phyloP scores from a whole-genome alignment of 1,284 basidiomycete genomes.

The Microbotryum saponariae region DNA sequence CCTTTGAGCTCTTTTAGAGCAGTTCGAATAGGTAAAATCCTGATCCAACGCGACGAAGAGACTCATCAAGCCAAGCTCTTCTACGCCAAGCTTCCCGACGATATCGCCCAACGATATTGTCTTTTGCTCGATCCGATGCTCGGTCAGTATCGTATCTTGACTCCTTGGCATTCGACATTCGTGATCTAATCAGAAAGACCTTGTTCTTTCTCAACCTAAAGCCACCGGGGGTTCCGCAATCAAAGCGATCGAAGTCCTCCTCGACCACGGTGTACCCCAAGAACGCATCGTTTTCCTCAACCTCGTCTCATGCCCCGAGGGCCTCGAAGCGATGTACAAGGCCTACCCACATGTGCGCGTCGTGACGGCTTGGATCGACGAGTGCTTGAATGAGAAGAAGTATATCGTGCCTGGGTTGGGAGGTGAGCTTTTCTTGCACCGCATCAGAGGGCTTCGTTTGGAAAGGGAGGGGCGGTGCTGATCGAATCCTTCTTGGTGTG shows the following conservation, averaged over 20 bases:
- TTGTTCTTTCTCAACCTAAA: slow-evolving; percentile 38
- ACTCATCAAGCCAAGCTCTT: slow-evolving; percentile 75
- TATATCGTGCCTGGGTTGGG: slow-evolving; percentile 56
- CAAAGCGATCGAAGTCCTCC: slow-evolving; percentile 90
- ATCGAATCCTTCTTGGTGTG: neutral
- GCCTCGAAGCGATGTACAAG: slow-evolving; percentile 69
- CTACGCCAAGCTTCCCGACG: slow-evolving; percentile 75
- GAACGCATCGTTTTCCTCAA: slow-evolving; percentile 95
- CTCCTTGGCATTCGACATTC: neutral
- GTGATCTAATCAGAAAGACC: neutral
- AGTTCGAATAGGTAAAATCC: slow-evolving; percentile 82
- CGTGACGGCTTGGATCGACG: slow-evolving; percentile 96
- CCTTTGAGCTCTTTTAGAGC: slow-evolving; percentile 22
- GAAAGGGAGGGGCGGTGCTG: neutral
- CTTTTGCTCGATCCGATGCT: slow-evolving; percentile 97
- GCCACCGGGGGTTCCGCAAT: slow-evolving; percentile 96
- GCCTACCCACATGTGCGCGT: slow-evolving; percentile 75
- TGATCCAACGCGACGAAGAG: slow-evolving; percentile 94
- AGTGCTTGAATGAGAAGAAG: slow-evolving; percentile 72
- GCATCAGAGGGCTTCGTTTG: neutral
- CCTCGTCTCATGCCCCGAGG: slow-evolving; percentile 87
- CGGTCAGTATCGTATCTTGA: slow-evolving; percentile 47
- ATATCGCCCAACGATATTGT: slow-evolving; percentile 84
- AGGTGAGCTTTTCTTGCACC: slow-evolving; percentile 15
- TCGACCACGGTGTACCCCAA: slow-evolving; percentile 73